phyloP scores from a whole-genome alignment of 2,329 filamentous ascomycete genomes.

The Exophiala viscosa region DNA sequence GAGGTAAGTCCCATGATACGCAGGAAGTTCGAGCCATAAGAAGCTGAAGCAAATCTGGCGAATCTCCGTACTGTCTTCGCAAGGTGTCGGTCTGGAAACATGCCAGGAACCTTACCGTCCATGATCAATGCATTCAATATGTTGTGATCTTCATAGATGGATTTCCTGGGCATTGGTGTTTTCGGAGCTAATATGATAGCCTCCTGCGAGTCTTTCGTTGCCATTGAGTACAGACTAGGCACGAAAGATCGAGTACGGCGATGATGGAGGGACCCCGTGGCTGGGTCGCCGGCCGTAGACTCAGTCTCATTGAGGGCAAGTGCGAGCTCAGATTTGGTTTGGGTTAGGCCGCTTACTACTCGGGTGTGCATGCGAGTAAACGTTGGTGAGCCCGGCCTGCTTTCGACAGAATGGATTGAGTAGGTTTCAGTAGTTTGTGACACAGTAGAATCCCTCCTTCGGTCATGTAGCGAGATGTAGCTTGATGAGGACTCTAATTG shows the following conservation, averaged over 20 bases:
- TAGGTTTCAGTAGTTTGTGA: conserved; percentile 41
- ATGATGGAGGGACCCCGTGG: conserved; percentile 30
- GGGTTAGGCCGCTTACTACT: conserved; percentile 42
- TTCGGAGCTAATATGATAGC: conserved; percentile 40
- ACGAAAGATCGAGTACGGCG: conserved; percentile 38
- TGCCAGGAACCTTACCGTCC: conserved; percentile 44
- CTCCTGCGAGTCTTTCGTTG: conserved; percentile 40
- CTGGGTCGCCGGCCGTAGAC: conserved; percentile 25
- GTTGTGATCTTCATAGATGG: conserved; percentile 45
- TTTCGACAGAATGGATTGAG: conserved; percentile 36
- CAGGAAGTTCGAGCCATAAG: conserved; percentile 45
- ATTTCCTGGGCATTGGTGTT: conserved; percentile 39
- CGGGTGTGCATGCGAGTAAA: conserved; percentile 40
- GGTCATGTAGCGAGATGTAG: conserved; percentile 38
- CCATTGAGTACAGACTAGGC: conserved; percentile 46
- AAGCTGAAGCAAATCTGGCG: conserved; percentile 46
- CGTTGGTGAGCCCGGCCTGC: conserved; percentile 38
- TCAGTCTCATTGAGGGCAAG: conserved; percentile 33
- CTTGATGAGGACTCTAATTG: conserved; percentile 24
- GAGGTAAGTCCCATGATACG: conserved; percentile 43
- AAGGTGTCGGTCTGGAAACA: conserved; percentile 45
- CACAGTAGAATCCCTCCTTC: conserved; percentile 39
- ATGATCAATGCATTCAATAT: conserved; percentile 42
- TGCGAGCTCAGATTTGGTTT: conserved; percentile 42
- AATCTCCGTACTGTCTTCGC: conserved; percentile 46